Base-by-base conservation (phyloP, 768 basidiomycete genomes). In the Suillus discolor region DNA sequence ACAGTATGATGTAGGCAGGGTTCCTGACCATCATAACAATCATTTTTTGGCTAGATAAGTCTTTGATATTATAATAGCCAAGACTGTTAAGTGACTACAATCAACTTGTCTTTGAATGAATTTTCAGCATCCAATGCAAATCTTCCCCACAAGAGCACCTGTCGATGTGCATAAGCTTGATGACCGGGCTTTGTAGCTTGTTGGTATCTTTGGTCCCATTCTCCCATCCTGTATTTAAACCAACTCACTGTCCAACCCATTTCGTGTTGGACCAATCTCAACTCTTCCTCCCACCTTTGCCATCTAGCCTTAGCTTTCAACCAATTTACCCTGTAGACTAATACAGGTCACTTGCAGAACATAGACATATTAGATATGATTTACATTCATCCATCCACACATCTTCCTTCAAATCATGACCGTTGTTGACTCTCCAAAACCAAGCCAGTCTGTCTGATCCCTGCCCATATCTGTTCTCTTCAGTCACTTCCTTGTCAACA, bases 261-360 rank as follows among this genome's bases (percentile, higher is more conserved):
- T 39, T 72, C 70, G 61, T 71, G 61, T 61, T 39, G 39, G 7
- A 71, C 49, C 38, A 69, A 34, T 11, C 45, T 61, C n/a, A 69
- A 16, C 61, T 73, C 72, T 41, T 73, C 70, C 16, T 61, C 41
- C 72, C 72, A 73, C 61, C 68, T n/a, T 25, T 71, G 51, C 15
- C 41, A 60, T 36, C 63, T 66, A 18, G 72, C 72, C 61, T 65
- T 69, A 31, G 72, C 70, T 57, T 64, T 59, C n/a, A 64, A 55
- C 63, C 57, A 64, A 38, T 57, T 64, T 7, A 64, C 54, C 13
- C 63, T 15, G n/a, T 57, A 64, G 23, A 64, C 63, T 64, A 31
- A 63, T 36, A 65, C 59, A 38, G n/a, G 41, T 41, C 15, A 41
- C 28, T 28, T 41, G 39, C 15, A 41, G 39, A 41, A 41, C 13